phyloP scores from a whole-genome alignment of 2,329 filamentous ascomycete genomes.

The Phialophora verrucosa region DNA sequence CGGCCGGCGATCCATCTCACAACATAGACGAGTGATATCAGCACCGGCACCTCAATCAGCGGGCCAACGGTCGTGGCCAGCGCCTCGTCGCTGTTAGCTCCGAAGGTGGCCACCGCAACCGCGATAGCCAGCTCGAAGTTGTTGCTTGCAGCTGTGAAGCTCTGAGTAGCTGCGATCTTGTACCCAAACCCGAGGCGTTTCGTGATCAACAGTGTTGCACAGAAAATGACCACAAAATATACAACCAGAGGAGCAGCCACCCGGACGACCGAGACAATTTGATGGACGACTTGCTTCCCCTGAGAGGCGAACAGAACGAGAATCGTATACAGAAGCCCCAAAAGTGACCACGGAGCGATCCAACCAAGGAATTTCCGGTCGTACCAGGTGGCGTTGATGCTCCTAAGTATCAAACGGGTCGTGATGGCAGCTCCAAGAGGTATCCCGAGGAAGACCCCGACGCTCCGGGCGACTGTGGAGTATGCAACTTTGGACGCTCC shows the following conservation, averaged over 20 bases:
- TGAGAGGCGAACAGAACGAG: constrained; percentile 84
- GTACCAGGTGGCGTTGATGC: constrained; percentile 67
- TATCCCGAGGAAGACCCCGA: constrained; percentile 83
- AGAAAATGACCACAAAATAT: constrained; percentile 80
- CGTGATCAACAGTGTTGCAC: constrained; percentile 66
- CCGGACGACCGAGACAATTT: constrained; percentile 80
- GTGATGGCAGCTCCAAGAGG: constrained; percentile 78
- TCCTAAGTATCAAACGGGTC: constrained; percentile 69
- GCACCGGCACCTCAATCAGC: constrained; percentile 82
- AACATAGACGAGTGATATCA: constrained; percentile 77
- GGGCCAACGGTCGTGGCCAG: constrained; percentile 83
- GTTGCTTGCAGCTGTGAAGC: constrained; percentile 57
- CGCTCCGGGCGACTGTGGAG: constrained; percentile 73
- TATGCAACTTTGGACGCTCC: constrained; percentile 57
- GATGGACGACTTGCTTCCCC: constrained; percentile 74
- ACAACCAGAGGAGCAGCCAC: constrained; percentile 81
- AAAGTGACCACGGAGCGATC: constrained; percentile 74
- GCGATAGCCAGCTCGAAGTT: constrained; percentile 51
- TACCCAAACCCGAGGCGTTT: constrained; percentile 73
- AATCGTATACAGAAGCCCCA: constrained; percentile 86
- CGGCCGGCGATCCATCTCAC: constrained; percentile 56
- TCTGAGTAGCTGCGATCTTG: constrained; percentile 72
- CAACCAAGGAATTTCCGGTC: constrained; percentile 71
- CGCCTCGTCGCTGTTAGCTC: constrained; percentile 77
- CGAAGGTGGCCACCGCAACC: constrained; percentile 81